These are phyloP conservation scores for Agaricus blazei DNA, from an alignment of 768 basidiomycete species.

Conservation along the genomic window DNA sequence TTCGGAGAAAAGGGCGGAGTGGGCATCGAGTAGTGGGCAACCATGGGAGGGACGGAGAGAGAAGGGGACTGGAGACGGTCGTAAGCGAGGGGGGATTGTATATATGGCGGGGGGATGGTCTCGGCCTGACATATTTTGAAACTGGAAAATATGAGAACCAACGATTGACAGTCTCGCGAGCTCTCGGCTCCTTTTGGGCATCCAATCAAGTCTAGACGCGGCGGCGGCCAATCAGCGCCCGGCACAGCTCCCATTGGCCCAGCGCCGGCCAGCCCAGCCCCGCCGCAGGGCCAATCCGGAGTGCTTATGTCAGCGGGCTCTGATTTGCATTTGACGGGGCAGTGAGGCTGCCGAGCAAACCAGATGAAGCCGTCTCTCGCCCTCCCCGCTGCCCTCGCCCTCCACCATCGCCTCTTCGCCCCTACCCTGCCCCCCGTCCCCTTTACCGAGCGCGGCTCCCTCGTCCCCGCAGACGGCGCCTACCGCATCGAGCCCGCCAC, in stretches of 20 bases:
- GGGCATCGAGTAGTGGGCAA: conserved; percentile 25
- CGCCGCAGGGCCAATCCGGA: conserved; percentile 11
- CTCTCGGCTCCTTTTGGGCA: conserved; percentile 6
- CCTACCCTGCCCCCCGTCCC: conserved; percentile 32
- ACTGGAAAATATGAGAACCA: conserved; percentile 14
- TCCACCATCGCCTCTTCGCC: conserved; percentile 53
- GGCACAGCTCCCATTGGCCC: conserved; percentile 7
- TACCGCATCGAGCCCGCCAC: conserved; percentile 34
- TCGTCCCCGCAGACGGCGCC: conserved; percentile 29
- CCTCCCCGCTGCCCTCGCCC: conserved; percentile 10
- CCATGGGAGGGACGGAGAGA: conserved; percentile 16
- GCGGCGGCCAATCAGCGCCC: conserved; percentile 17
- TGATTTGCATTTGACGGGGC: too few species aligned
- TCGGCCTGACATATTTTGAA: conserved; percentile 13
- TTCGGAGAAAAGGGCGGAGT: conserved; percentile 31
- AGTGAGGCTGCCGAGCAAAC: too few species aligned
- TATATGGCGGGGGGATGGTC: conserved; percentile 10
- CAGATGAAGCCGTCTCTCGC: background rate
- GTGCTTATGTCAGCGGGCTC: background rate
- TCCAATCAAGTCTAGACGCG: conserved; percentile 13
- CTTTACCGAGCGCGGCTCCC: conserved; percentile 37
- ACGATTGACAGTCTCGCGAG: conserved; percentile 2
- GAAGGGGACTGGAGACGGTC: conserved; percentile 2
- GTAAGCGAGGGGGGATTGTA: conserved; percentile 5
- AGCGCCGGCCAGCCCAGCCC: background rate